Percentiles rank a stretch among this genome's conserved stretches.
Evolutionary conservation across 495 filamentous ascomycete genomes (phyloP).

Genomic region (Penicillium waksmanii): DNA sequence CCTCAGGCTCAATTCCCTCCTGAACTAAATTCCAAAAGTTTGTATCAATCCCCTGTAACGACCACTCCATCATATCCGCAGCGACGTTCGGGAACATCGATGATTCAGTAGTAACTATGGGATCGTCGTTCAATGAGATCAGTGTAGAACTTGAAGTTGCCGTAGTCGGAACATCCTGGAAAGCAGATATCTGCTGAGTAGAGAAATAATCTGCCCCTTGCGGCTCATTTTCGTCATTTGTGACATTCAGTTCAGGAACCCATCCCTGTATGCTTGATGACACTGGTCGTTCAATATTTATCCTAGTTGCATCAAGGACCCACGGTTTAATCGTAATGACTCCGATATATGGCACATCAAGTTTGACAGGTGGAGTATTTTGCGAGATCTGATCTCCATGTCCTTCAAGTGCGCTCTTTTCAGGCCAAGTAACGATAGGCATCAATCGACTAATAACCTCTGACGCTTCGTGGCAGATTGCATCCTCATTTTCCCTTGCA

Average conservation of each 20-base stretch:
- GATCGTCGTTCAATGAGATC: not conserved
- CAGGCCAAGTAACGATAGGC: not conserved
- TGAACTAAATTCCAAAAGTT: not conserved
- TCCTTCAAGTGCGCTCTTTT: not conserved
- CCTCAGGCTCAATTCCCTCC: not conserved
- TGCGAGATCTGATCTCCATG: not conserved
- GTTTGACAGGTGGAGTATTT: constrained; percentile 12
- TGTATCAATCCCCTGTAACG: not conserved
- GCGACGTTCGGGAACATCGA: not conserved
- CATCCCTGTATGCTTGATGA: not conserved
- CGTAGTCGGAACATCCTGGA: not conserved
- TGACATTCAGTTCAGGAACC: not conserved
- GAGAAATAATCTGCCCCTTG: not conserved
- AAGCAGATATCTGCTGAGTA: not conserved
- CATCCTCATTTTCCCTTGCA: constrained; percentile 34
- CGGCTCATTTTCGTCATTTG: not conserved
- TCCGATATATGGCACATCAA: not conserved
- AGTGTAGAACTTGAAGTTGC: not conserved
- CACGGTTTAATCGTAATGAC: not conserved
- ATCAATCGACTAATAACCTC: not conserved
- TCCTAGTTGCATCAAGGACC: not conserved
- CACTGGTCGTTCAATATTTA: not conserved
- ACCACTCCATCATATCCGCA: not conserved
- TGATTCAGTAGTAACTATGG: not conserved
- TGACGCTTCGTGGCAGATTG: constrained; percentile 28